Evolutionary conservation across 306 rosid genomes (phyloP), one percentile per base, ranked within the genome.

Genomic region (Rosa chinensis): DNA sequence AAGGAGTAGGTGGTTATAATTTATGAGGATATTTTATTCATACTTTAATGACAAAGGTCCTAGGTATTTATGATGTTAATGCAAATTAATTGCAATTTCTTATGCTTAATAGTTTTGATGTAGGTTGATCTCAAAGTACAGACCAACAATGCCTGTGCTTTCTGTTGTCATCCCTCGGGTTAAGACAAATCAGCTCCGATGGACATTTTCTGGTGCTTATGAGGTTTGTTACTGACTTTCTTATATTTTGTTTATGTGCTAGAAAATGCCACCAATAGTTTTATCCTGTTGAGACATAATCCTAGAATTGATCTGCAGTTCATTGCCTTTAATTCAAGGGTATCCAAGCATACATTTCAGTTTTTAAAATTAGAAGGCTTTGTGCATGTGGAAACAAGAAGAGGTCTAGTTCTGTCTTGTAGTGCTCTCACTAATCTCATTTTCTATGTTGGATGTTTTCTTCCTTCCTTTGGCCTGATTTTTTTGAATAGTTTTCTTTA

Each of bases 111-210:
- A 10, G 6, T n/a, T 66, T 35, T 47, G 35, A 10, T 64, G 70
- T 89, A 94, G 98, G 82, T 88, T 94, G 86, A 92, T 94, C 43
- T 94, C 98, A 9, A 94, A 94, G 86, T 94, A 92, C 75, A 90
- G 98, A 84, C 98, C 98, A 45, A 91, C 94, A 45, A 94, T 94
- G 98, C 98, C 98, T 1, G 98, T 92, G 49, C 85, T 94, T 70
- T 94, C 98, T 59, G 94, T 94, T 59, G 97, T 94, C 85, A 83
- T 92, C 77, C 98, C 98, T 56, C 86, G 90, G 71, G 88, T 92
- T 20, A 86, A 87, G 88, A 88, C 97, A 75, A 84, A 94, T 86
- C 97, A 94, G 80, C 85, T 92, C 11, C 89, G 84, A 73, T 94
- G 97, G 98, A 90, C 92, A 86, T 88, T 92, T 69, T 78, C 83